These are phyloP conservation scores for Cladosporium sp. DNA, from an alignment of 2,329 filamentous ascomycete species.

Conservation along the genomic window DNA sequence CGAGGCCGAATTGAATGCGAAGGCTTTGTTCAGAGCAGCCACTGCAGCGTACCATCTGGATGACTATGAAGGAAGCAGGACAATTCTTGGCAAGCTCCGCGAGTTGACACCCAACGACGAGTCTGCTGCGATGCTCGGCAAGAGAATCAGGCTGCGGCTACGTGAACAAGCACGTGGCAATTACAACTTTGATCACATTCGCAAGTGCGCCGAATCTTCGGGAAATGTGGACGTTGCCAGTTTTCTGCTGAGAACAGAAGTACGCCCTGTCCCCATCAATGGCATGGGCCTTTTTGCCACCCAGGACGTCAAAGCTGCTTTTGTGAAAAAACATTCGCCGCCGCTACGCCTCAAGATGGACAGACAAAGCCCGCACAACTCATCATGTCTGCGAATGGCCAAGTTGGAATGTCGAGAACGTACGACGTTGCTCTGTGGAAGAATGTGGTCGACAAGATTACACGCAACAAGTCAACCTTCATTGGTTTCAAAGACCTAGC, in stretches of 20 bases:
- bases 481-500: not conserved
- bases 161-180: conserved; percentile 24
- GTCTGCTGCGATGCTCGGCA: conserved; percentile 20
- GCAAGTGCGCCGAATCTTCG: conserved; percentile 1
- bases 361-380: not conserved
- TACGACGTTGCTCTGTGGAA: not conserved
- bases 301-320: conserved; percentile 6
- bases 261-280: not conserved
- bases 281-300: conserved; percentile 9
- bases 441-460: not conserved
- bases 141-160: conserved; percentile 22
- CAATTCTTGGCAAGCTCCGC: conserved; percentile 19
- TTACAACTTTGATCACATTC: conserved; percentile 29
- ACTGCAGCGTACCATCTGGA: conserved; percentile 30
- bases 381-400: not conserved
- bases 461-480: not conserved
- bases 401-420: not conserved
- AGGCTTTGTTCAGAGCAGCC: conserved; percentile 30
- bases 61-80: conserved; percentile 20
- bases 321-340: conserved; percentile 29
- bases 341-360: conserved; percentile 7
- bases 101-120: conserved; percentile 22
- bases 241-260: conserved; percentile 19
- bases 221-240: conserved; percentile 26
- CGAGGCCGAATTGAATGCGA: conserved; percentile 21